A percentile compares a stretch with the other conserved stretches of the same genome.
Evolutionary conservation across 129 eudicot genomes (phyloP).

Genomic region (Escallonia rubra): DNA sequence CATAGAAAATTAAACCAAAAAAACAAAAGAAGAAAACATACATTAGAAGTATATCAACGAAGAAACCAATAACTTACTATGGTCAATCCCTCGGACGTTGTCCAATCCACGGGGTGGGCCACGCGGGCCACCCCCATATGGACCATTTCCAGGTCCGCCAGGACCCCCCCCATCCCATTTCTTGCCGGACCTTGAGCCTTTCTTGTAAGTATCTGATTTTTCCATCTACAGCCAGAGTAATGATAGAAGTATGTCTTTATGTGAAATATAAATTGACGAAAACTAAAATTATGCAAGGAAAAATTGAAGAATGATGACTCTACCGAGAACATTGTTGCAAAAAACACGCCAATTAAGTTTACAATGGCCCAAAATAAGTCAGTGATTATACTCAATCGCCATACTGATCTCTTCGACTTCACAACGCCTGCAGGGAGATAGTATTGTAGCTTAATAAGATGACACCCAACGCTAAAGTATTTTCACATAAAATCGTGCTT

Average conservation of each 20-base stretch:
- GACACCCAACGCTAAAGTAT: too few species aligned
- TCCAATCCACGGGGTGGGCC: slow-evolving; percentile 84
- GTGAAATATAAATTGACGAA: not conserved
- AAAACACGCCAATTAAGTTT: slow-evolving; percentile 65
- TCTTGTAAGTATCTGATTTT: slow-evolving; percentile 82
- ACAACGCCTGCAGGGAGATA: slow-evolving; percentile 57
- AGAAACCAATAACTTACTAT: slow-evolving; percentile 52
- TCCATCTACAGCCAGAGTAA: slow-evolving; percentile 63
- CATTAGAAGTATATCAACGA: not conserved
- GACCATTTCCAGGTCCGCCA: slow-evolving; percentile 83
- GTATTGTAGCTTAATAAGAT: too few species aligned
- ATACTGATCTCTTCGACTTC: slow-evolving; percentile 70
- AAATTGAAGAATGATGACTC: slow-evolving; percentile 3
- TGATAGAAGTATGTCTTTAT: not conserved
- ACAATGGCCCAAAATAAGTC: slow-evolving; percentile 76
- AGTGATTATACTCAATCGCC: slow-evolving; percentile 75
- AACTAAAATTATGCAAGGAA: not conserved
- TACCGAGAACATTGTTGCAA: slow-evolving; percentile 92
- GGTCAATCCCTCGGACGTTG: slow-evolving; percentile 82
- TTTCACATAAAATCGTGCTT: too few species aligned
- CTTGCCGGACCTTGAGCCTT: slow-evolving; percentile 74
- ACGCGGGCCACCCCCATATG: slow-evolving; percentile 92
- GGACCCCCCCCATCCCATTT: slow-evolving; percentile 96
- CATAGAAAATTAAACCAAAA: not conserved
- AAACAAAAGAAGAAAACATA: not conserved